Evolutionary conservation across 2,329 filamentous ascomycete species (phyloP).

Genomic region (Penicillium sp.): DNA sequence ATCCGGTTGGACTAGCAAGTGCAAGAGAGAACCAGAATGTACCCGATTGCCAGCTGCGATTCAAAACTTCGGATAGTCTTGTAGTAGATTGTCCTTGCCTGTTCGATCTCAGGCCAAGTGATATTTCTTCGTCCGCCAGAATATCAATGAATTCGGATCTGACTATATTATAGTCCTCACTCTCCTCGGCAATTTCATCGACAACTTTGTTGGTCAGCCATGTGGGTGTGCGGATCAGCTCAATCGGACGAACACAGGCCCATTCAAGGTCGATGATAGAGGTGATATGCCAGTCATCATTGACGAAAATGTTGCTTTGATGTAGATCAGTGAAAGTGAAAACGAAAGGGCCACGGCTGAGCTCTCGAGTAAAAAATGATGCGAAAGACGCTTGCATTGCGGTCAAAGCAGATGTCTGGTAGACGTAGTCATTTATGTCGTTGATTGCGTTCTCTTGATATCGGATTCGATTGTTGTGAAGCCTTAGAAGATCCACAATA

Average conservation of each 20-base stretch:
- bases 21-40: background rate
- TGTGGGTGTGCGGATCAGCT: constrained; percentile 23
- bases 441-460: constrained; percentile 24
- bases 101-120: background rate
- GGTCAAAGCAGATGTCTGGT: constrained; percentile 20
- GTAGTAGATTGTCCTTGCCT: background rate
- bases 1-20: background rate
- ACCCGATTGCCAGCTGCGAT: background rate
- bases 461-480: constrained; percentile 6
- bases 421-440: constrained; percentile 5
- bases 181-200: constrained; percentile 3
- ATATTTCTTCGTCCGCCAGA: constrained; percentile 1
- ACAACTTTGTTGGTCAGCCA: constrained; percentile 24
- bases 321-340: constrained; percentile 39
- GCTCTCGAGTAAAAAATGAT: constrained; percentile 27
- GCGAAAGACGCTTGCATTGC: constrained; percentile 25
- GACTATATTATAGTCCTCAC: background rate
- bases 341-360: constrained; percentile 33
- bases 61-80: background rate
- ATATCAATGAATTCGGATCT: background rate
- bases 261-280: constrained; percentile 26
- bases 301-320: constrained; percentile 31
- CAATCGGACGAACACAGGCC: constrained; percentile 22
- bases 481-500: constrained; percentile 1
- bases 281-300: constrained; percentile 24